Conservation (phyloP, 2,329 filamentous ascomycete species). For the Penicillium sp. region DNA sequence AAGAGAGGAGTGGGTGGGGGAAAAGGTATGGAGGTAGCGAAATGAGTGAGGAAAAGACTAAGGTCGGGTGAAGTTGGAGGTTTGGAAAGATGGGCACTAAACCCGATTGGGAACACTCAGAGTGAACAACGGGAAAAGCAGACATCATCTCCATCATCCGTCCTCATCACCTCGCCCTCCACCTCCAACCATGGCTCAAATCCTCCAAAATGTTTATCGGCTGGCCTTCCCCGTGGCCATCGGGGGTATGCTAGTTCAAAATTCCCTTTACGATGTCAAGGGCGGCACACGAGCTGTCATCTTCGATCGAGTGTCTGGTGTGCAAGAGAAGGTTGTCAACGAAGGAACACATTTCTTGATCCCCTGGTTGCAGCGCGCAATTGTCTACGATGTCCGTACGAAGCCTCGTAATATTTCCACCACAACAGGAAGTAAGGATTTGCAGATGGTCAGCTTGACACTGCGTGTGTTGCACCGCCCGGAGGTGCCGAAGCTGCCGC, state of each 20-base stretch:
- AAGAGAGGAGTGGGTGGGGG: conserved; percentile 14
- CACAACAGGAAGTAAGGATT: conserved; percentile 95
- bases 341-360: conserved; percentile 97
- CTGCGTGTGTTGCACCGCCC: conserved; percentile 92
- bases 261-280: conserved; percentile 94
- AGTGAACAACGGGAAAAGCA: conserved; percentile 33
- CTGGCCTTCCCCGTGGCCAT: conserved; percentile 69
- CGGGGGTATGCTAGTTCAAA: conserved; percentile 65
- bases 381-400: conserved; percentile 95
- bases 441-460: conserved; percentile 99
- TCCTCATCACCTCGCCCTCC: conserved; percentile 14
- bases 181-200: conserved; percentile 44
- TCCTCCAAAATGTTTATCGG: conserved; percentile 37
- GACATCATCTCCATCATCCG: conserved; percentile 33
- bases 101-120: conserved; percentile 28
- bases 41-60: conserved; percentile 27
- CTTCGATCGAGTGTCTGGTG: conserved; percentile 89
- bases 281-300: conserved; percentile 94
- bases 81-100: conserved; percentile 31
- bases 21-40: conserved; percentile 14
- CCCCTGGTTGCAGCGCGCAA: conserved; percentile 91
- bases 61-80: conserved; percentile 35
- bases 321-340: conserved; percentile 87
- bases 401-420: conserved; percentile 97
- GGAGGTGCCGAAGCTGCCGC: conserved; percentile 86